phyloP scores from a whole-genome alignment of 1,139 yeast genomes.

The Lodderomyces jiufengensis region DNA sequence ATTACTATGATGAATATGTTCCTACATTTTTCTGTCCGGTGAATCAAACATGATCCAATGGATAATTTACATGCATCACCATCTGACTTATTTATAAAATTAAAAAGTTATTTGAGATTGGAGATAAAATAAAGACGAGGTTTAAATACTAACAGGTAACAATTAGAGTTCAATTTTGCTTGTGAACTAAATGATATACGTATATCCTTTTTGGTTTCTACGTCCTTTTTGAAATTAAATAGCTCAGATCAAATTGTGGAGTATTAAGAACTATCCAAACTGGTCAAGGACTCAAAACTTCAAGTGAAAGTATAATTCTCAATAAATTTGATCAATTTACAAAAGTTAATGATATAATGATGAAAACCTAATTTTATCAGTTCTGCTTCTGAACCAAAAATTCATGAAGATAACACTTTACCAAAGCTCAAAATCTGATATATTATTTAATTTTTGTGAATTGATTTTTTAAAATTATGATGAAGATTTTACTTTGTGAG shows the following conservation, averaged over 20 bases:
- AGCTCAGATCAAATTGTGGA: no score
- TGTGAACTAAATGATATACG: no score
- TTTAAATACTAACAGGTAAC: background rate
- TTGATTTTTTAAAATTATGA: no score
- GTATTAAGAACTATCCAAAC: no score
- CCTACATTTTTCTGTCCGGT: conserved; percentile 50
- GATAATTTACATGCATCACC: conserved; percentile 84
- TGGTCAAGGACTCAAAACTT: no score
- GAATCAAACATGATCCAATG: conserved; percentile 56
- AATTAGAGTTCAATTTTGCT: no score
- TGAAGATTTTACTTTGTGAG: background rate
- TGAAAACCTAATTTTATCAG: conserved; percentile 63
- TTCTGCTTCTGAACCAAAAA: conserved; percentile 84
- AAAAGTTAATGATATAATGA: conserved; percentile 39
- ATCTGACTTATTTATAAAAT: conserved; percentile 48
- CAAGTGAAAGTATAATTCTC: no score
- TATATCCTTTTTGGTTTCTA: no score
- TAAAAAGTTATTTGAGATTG: no score
- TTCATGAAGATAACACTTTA: conserved; percentile 57
- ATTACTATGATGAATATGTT: conserved; percentile 19
- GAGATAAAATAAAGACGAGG: background rate
- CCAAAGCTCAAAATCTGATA: conserved; percentile 20
- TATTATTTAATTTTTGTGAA: no score
- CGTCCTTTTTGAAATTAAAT: no score
- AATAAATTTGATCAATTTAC: no score